Percentiles rank a stretch among this genome's conserved stretches.
Conservation (phyloP, 805 yeast species). For the Jamesozyma spencerorum region DNA sequence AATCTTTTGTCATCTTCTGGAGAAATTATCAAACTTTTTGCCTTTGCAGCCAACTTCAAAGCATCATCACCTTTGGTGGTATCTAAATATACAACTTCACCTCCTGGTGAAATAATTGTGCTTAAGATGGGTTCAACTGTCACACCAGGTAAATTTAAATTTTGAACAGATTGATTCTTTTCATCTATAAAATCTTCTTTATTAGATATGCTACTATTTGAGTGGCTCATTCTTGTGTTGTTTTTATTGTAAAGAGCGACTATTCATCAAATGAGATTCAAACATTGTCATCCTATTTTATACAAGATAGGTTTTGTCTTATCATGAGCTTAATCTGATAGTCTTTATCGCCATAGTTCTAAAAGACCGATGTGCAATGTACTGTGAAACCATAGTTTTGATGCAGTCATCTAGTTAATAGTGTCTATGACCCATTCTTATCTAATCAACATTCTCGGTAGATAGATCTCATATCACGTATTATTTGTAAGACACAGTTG, state of each 20-base stretch:
- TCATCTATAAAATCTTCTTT: conserved; percentile 2
- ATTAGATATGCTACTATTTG: not conserved
- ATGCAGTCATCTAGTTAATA: too few relatives aligned
- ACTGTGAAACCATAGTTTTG: too few relatives aligned
- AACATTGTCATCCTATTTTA: not conserved
- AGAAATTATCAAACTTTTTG: conserved; percentile 25
- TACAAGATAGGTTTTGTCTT: not conserved
- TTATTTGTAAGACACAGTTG: too few relatives aligned
- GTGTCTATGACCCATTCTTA: too few relatives aligned
- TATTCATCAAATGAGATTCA: not conserved
- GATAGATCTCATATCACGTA: too few relatives aligned
- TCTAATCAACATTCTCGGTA: too few relatives aligned
- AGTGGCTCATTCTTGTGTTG: not conserved
- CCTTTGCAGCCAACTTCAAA: conserved; percentile 33
- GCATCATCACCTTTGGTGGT: conserved; percentile 41
- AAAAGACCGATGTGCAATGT: too few relatives aligned
- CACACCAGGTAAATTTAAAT: not conserved
- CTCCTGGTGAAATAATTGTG: conserved; percentile 22
- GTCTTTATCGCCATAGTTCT: not conserved
- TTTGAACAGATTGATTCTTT: not conserved
- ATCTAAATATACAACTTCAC: conserved; percentile 21
- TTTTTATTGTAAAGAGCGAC: too few relatives aligned
- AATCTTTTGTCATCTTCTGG: conserved; percentile 30
- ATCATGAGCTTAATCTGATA: not conserved
- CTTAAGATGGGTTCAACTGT: conserved; percentile 2